These are phyloP conservation scores for Samsoniella hepiali DNA, from an alignment of 2,329 filamentous ascomycete genomes.

Conservation along the genomic window DNA sequence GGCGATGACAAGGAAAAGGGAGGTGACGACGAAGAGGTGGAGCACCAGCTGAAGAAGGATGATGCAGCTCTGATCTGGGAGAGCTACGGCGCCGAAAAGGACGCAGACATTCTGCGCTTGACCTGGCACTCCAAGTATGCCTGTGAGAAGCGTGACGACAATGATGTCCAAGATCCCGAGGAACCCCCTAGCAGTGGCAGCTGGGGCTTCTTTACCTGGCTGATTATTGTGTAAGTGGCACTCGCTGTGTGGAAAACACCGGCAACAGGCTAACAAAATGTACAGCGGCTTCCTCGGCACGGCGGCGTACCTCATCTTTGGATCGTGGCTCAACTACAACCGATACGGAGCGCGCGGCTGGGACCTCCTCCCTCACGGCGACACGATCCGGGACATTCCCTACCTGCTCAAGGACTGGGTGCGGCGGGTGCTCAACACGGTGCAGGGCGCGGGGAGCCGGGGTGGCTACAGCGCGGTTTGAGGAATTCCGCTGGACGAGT, in stretches of 20 bases:
- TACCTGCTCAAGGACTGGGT: slow-evolving; percentile 90
- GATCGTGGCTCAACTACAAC: slow-evolving; percentile 98
- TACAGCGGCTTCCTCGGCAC: slow-evolving; percentile 76
- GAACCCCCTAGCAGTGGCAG: slow-evolving; percentile 48
- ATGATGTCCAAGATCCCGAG: slow-evolving; percentile 37
- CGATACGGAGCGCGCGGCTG: slow-evolving; percentile 91
- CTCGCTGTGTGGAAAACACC: not conserved
- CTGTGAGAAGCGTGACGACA: slow-evolving; percentile 58
- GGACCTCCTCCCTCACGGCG: slow-evolving; percentile 90
- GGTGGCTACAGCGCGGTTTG: slow-evolving; percentile 94
- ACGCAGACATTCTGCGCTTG: slow-evolving; percentile 63
- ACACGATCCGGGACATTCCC: slow-evolving; percentile 86
- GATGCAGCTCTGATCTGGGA: slow-evolving; percentile 70
- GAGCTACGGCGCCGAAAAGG: slow-evolving; percentile 62
- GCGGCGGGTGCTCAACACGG: slow-evolving; percentile 72
- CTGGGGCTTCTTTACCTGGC: slow-evolving; percentile 98
- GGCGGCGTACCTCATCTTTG: slow-evolving; percentile 92
- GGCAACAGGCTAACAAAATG: slow-evolving; percentile 11
- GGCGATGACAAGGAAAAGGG: slow-evolving; percentile 21
- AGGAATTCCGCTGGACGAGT: slow-evolving; percentile 23
- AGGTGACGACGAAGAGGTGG: slow-evolving; percentile 38
- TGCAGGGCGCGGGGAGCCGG: slow-evolving; percentile 78
- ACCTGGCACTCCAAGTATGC: slow-evolving; percentile 87
- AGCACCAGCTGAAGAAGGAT: slow-evolving; percentile 52
- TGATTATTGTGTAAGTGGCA: slow-evolving; percentile 78